These are phyloP conservation scores for Apiospora phragmitis DNA, from an alignment of 2,329 filamentous ascomycete genomes.

Conservation along the genomic window DNA sequence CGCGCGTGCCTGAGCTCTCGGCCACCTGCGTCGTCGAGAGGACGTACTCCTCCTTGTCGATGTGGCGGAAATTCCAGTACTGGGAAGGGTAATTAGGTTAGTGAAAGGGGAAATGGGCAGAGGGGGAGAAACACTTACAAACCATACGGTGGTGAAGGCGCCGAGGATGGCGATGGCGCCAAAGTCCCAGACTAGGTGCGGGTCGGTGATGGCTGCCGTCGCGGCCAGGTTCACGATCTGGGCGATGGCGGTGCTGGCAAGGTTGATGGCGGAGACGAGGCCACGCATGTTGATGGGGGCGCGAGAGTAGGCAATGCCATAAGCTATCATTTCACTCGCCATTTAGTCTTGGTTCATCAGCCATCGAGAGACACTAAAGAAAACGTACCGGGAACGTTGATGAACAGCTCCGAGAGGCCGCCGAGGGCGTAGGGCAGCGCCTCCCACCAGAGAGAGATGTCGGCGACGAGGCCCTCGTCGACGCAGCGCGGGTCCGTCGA, in stretches of 20 bases:
- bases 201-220: slow-evolving; percentile 47
- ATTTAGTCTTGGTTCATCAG: too few species aligned
- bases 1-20: slow-evolving; percentile 37
- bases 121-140: slow-evolving; percentile 22
- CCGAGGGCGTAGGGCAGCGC: slow-evolving; percentile 51
- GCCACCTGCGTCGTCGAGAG: slow-evolving; percentile 35
- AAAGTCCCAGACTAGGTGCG: slow-evolving; percentile 51
- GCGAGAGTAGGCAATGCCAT: slow-evolving; percentile 52
- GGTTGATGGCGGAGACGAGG: slow-evolving; percentile 49
- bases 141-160: slow-evolving; percentile 41
- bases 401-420: slow-evolving; percentile 53
- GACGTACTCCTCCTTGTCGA: slow-evolving; percentile 46
- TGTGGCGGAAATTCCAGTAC: slow-evolving; percentile 47
- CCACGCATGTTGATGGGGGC: slow-evolving; percentile 53
- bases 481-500: slow-evolving; percentile 32
- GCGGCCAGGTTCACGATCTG: slow-evolving; percentile 45
- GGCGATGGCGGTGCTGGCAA: slow-evolving; percentile 46
- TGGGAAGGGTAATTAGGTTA: neutral
- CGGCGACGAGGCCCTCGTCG: slow-evolving; percentile 36
- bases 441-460: slow-evolving; percentile 57
- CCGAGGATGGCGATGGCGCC: slow-evolving; percentile 47
- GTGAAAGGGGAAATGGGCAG: neutral
- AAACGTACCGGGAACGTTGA: slow-evolving; percentile 42
- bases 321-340: slow-evolving; percentile 37
- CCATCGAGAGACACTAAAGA: too few species aligned